Evolutionary conservation across 2,329 filamentous ascomycete species (phyloP), one percentile per base, ranked within the genome.

Genomic region (Chrysosporium queenslandicum): DNA sequence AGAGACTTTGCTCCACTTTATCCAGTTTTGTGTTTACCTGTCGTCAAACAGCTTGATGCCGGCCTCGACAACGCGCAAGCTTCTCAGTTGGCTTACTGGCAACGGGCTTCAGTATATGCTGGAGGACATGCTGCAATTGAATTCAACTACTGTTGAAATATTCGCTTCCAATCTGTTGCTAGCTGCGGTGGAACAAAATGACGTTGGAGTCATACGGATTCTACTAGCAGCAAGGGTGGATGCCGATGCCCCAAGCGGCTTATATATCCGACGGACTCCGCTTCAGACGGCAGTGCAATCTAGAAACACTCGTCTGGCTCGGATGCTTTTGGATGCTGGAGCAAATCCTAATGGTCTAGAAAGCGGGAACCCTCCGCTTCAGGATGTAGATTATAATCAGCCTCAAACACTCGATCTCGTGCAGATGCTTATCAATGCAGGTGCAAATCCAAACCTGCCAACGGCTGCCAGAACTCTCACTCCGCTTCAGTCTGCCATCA

Each of bases 1-100:
- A 27, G 55, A 59, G n/a, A 41, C 47, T 3, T 46, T 57, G 50
- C 41, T 59, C 49, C 55, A 58, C 30, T 54, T 59, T 55, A 7
- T 37, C 25, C 55, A 54, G 20, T 58, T 57, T 50, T 50, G 50
- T 23, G 45, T 57, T 40, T 58, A 52, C 42, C 55, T 58, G 16
- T 59, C 56, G 4, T 59, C 58, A 11, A 59, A 58, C 43, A 55
- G 57, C 36, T 27, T 59, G 7, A 43, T 59, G n/a, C 46, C 25
- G 14, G 18, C 40, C 18, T 21, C 3, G 12, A 42, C 55, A 36
- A 57, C 46, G 16, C 53, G 55, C 41, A 53, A 55, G 39, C 49
- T 59, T 16, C 55, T 59, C 14, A n/a, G 39, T 27, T 57, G 53
- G 56, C 40, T 59, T 45, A 52, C 56, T 42, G 30, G 52, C 46